Percentiles rank a stretch among this genome's conserved stretches.
Conservation (phyloP, 1,284 basidiomycete species). For the Amylostereum areolatum region DNA sequence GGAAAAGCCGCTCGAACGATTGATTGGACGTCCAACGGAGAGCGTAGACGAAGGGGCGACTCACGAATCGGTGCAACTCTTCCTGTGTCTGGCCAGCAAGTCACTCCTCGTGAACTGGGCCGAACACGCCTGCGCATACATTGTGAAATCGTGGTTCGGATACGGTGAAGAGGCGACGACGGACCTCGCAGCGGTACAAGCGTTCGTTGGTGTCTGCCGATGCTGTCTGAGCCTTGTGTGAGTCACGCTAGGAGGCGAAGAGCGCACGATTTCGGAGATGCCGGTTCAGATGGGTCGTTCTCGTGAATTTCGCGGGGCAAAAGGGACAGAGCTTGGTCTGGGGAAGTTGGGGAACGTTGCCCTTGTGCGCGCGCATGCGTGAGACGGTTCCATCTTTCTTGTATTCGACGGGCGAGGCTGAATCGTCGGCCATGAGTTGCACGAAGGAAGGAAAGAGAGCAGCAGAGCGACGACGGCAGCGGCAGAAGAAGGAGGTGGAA, state of each 20-base stretch:
- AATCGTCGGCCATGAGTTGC: too few species aligned
- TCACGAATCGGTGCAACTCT: slow-evolving; percentile 51
- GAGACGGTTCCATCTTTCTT: slow-evolving; percentile 16
- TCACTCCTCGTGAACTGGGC: slow-evolving; percentile 56
- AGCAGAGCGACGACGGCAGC: too few species aligned
- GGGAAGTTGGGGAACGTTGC: slow-evolving; percentile 29
- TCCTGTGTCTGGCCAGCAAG: slow-evolving; percentile 49
- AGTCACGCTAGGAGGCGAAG: too few species aligned
- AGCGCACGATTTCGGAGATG: slow-evolving; percentile 36
- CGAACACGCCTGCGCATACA: slow-evolving; percentile 33
- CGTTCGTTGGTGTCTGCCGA: slow-evolving; percentile 15
- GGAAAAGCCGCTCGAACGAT: too few species aligned
- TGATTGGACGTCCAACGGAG: too few species aligned
- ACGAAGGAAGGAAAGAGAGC: too few species aligned
- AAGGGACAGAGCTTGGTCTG: slow-evolving; percentile 48
- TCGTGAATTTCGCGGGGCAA: slow-evolving; percentile 52
- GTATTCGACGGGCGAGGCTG: slow-evolving; percentile 12
- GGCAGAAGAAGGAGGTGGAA: too few species aligned
- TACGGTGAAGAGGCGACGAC: neutral
- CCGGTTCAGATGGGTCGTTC: slow-evolving; percentile 51
- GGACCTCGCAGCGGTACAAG: slow-evolving; percentile 14
- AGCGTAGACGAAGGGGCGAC: slow-evolving; percentile 16
- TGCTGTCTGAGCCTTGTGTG: too few species aligned
- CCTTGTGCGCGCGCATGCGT: slow-evolving; percentile 29
- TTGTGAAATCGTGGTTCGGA: neutral